Conservation (phyloP, 2,329 filamentous ascomycete species). For the Graphilbum ipis-grandicollis region DNA sequence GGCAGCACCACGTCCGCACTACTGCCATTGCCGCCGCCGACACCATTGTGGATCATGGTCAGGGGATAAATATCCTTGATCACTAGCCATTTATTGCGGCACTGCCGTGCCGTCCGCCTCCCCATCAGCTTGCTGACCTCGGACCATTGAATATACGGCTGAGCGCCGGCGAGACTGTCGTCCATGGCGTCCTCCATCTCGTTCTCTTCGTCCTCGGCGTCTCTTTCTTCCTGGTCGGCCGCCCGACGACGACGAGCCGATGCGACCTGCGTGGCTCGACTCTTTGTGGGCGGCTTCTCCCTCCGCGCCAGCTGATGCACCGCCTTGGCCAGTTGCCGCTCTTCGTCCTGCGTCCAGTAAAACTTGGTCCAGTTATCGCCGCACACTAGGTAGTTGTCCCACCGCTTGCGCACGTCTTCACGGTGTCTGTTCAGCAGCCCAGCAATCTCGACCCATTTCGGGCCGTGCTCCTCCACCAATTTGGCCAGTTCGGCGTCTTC, state of each 20-base stretch:
- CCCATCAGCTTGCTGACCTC: conserved; percentile 45
- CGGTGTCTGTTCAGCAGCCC: conserved; percentile 44
- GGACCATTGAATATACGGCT: conserved; percentile 47
- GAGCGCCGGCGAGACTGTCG: conserved; percentile 11
- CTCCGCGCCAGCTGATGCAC: conserved; percentile 34
- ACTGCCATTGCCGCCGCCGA: too few species aligned
- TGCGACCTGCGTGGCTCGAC: too few species aligned
- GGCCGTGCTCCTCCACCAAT: conserved; percentile 28
- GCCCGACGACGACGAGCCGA: too few species aligned
- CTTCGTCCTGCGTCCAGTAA: conserved; percentile 44
- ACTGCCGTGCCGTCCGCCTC: conserved; percentile 49
- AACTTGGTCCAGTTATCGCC: conserved; percentile 32
- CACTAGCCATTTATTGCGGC: conserved; percentile 46
- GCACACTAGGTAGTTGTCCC: conserved; percentile 48
- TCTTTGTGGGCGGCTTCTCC: too few species aligned
- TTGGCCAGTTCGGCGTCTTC: conserved; percentile 36
- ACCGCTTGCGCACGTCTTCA: conserved; percentile 52
- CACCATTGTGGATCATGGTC: too few species aligned
- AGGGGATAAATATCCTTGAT: conserved; percentile 8
- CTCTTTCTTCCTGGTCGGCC: background rate
- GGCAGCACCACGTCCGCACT: background rate
- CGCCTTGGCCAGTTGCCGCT: conserved; percentile 29
- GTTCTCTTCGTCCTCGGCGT: conserved; percentile 5
- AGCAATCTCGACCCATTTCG: conserved; percentile 45
- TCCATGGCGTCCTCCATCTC: conserved; percentile 10